These are phyloP conservation scores for Fonsecaea monophora DNA, from an alignment of 2,329 filamentous ascomycete species.

Conservation along the genomic window DNA sequence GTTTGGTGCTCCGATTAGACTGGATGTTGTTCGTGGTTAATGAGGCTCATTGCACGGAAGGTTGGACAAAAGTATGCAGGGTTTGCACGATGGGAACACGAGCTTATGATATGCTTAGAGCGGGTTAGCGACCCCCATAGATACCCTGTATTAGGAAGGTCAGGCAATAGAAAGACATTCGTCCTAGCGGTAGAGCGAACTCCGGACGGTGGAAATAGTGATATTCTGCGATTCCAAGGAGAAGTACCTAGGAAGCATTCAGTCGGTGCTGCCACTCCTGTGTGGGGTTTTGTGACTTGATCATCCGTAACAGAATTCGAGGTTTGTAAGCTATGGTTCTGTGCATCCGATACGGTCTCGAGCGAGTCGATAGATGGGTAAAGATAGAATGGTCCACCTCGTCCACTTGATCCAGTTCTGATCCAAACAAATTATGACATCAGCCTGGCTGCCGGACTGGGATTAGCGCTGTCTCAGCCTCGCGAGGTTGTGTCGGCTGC, in stretches of 20 bases:
- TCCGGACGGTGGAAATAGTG: background rate
- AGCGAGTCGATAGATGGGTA: background rate
- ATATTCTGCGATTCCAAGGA: background rate
- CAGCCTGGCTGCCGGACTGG: background rate
- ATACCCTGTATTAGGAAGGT: conserved; percentile 16
- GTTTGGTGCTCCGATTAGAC: background rate
- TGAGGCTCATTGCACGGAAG: background rate
- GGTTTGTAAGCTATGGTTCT: background rate
- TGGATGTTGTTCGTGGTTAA: background rate
- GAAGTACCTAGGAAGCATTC: background rate
- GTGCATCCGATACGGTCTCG: background rate
- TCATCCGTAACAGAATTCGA: background rate
- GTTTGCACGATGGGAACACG: conserved; percentile 1
- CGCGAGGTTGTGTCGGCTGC: background rate
- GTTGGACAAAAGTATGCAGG: background rate
- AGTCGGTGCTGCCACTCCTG: background rate
- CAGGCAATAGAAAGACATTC: conserved; percentile 4
- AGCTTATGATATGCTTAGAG: conserved; percentile 19
- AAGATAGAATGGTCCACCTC: background rate
- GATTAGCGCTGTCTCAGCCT: background rate
- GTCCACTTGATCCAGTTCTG: background rate
- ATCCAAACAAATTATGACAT: background rate
- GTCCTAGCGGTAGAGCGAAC: background rate
- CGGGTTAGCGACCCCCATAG: conserved; percentile 5
- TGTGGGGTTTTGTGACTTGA: background rate